These are phyloP conservation scores for Exidia glandulosa DNA, from an alignment of 768 basidiomycete species.

Conservation along the genomic window DNA sequence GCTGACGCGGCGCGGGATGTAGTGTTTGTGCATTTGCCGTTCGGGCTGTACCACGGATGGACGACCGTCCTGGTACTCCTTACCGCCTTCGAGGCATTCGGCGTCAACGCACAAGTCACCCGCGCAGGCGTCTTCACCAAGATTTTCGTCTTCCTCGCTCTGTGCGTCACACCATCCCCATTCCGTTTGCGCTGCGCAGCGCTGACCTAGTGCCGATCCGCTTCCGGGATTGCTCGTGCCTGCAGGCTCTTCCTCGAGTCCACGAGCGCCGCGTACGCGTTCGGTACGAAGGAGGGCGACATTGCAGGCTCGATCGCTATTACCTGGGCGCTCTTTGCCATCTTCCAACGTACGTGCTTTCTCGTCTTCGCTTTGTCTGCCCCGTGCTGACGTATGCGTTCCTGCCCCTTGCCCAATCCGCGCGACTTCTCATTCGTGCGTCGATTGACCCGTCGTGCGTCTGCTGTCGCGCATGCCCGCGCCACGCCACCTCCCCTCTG, in stretches of 20 bases:
- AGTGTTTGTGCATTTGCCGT: constrained; percentile 86
- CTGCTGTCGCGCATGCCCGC: no score
- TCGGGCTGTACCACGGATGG: constrained; percentile 94
- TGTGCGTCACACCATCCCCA: constrained; percentile 36
- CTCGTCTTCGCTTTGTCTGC: background rate
- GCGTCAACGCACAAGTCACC: constrained; percentile 55
- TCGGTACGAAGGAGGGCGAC: constrained; percentile 83
- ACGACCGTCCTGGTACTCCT: constrained; percentile 74
- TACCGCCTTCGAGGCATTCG: constrained; percentile 82
- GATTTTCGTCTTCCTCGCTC: constrained; percentile 85
- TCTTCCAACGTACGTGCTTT: constrained; percentile 45
- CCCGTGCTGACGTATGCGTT: background rate
- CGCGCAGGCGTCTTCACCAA: constrained; percentile 82
- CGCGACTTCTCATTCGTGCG: no score
- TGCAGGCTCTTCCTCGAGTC: constrained; percentile 81
- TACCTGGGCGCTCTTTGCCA: constrained; percentile 87
- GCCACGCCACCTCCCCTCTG: no score
- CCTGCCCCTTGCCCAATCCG: background rate
- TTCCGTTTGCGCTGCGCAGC: constrained; percentile 3
- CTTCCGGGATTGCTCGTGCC: background rate
- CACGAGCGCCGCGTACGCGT: constrained; percentile 89
- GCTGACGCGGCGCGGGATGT: background rate
- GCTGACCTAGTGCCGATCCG: background rate
- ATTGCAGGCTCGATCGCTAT: constrained; percentile 87
- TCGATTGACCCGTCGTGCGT: no score